A percentile compares a stretch with the other conserved stretches of the same genome.
Evolutionary conservation across 768 basidiomycete genomes (phyloP).

Genomic region (Phallus indusiatus): DNA sequence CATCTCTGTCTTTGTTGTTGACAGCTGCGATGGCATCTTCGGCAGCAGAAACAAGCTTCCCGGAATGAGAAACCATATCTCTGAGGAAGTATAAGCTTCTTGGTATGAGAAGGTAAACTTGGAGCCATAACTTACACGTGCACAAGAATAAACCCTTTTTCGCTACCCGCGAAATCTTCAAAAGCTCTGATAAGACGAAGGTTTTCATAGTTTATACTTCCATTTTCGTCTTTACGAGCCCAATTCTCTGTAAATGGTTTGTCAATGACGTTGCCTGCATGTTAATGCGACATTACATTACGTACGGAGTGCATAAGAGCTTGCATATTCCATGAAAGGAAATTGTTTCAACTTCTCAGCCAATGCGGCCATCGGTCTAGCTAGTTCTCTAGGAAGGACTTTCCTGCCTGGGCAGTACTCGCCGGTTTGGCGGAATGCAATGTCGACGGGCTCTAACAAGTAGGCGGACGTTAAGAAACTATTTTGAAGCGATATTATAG

Average conservation of each 20-base stretch:
- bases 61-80: constrained; percentile 23
- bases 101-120: not conserved
- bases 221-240: constrained; percentile 15
- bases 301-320: constrained; percentile 21
- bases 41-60: constrained; percentile 17
- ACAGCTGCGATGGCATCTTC: constrained; percentile 18
- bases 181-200: constrained; percentile 26
- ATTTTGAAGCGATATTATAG: not conserved
- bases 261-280: not conserved
- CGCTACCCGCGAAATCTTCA: constrained; percentile 18
- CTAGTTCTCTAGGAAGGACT: constrained; percentile 18
- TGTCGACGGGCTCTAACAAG: constrained; percentile 24
- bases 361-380: constrained; percentile 20
- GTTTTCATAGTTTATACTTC: constrained; percentile 21
- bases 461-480: constrained; percentile 24
- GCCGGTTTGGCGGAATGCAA: constrained; percentile 18
- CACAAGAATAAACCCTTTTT: constrained; percentile 12
- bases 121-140: not conserved
- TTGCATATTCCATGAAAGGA: constrained; percentile 26
- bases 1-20: constrained; percentile 13
- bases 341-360: constrained; percentile 20
- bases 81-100: constrained; percentile 6
- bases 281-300: not conserved
- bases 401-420: constrained; percentile 21
- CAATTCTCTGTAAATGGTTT: constrained; percentile 14